These are phyloP conservation scores for Emmonsiellopsis sp. DNA, from an alignment of 2,329 filamentous ascomycete species.

Conservation along the genomic window DNA sequence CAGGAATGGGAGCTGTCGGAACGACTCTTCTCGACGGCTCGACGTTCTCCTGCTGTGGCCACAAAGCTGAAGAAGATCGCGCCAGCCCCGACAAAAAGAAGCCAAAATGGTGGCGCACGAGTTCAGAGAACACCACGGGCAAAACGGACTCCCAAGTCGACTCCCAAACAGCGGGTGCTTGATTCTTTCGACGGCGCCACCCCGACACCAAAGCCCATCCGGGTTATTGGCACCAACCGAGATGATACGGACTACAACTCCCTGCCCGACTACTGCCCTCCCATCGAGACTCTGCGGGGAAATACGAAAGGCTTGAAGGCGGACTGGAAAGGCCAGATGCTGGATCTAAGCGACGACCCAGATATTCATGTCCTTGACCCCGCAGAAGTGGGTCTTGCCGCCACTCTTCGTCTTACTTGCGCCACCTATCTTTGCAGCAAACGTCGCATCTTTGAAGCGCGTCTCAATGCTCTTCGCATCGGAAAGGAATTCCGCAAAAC, in stretches of 20 bases:
- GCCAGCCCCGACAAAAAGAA: slow-evolving; percentile 28
- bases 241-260: slow-evolving; percentile 74
- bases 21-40: slow-evolving; percentile 32
- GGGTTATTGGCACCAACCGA: slow-evolving; percentile 50
- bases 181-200: slow-evolving; percentile 29
- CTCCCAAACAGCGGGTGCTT: slow-evolving; percentile 30
- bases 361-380: slow-evolving; percentile 63
- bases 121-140: slow-evolving; percentile 22
- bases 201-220: slow-evolving; percentile 33
- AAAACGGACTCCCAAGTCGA: slow-evolving; percentile 33
- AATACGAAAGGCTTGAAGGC: slow-evolving; percentile 67
- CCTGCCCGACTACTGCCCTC: slow-evolving; percentile 65
- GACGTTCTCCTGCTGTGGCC: slow-evolving; percentile 25
- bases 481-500: slow-evolving; percentile 90
- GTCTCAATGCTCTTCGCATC: slow-evolving; percentile 56
- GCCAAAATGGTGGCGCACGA: slow-evolving; percentile 14
- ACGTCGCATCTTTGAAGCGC: slow-evolving; percentile 75
- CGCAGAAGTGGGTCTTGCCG: slow-evolving; percentile 68
- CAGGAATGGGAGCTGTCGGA: slow-evolving; percentile 34
- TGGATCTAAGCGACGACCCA: slow-evolving; percentile 67
- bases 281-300: slow-evolving; percentile 54
- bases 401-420: slow-evolving; percentile 71
- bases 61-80: slow-evolving; percentile 32
- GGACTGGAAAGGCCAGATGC: slow-evolving; percentile 74
- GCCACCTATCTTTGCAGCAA: slow-evolving; percentile 89